phyloP scores from a whole-genome alignment of 257 asterid genomes.

The Nicotiana knightiana region DNA sequence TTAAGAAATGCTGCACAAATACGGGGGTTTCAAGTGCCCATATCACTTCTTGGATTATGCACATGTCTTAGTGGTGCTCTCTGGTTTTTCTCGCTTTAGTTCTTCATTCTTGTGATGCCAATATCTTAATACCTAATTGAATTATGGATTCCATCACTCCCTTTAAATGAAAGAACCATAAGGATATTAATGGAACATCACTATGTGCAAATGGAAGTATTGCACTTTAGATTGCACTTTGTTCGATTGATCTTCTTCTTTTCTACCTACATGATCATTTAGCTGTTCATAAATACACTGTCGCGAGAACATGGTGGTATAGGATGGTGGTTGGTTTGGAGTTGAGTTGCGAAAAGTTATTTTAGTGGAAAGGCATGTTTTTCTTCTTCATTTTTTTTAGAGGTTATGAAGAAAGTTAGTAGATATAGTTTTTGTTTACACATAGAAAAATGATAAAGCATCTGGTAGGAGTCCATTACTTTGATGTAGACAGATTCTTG shows the following conservation, averaged over 20 bases:
- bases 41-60: neutral
- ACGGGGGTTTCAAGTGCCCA: neutral
- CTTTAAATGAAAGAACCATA: neutral
- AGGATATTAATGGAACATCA: neutral
- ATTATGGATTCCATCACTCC: neutral
- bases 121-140: neutral
- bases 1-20: neutral
- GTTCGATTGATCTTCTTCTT: neutral
- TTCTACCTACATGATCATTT: neutral
- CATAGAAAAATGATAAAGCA: neutral
- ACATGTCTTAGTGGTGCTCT: neutral
- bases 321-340: neutral
- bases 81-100: neutral
- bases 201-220: neutral
- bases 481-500: neutral
- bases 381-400: neutral
- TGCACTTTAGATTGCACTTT: neutral
- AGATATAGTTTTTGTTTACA: neutral
- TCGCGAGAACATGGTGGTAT: neutral
- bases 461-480: neutral
- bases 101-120: neutral
- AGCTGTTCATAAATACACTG: neutral
- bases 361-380: neutral
- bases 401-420: conserved; percentile 1
- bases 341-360: neutral